phyloP scores from a whole-genome alignment of 345 rosid species.

The Leavenworthia alabamica region DNA sequence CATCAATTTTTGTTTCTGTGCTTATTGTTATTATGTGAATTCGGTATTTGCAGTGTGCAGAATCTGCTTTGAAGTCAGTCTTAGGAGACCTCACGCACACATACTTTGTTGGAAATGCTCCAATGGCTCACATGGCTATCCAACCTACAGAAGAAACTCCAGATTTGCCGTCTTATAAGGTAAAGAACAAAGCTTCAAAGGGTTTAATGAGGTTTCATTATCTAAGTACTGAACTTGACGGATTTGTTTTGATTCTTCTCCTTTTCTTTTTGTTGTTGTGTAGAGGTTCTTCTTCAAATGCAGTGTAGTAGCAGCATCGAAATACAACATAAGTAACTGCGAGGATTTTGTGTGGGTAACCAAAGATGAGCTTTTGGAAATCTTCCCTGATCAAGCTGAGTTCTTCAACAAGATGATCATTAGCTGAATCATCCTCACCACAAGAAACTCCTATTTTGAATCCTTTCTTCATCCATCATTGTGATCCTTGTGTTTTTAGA shows the following conservation, averaged over 20 bases:
- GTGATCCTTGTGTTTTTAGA: neutral
- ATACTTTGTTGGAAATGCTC: slow-evolving; percentile 94
- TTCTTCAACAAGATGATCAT: slow-evolving; percentile 80
- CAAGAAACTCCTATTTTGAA: neutral
- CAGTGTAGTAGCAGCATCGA: slow-evolving; percentile 69
- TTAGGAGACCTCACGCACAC: slow-evolving; percentile 77
- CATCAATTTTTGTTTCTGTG: neutral
- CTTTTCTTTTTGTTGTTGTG: neutral
- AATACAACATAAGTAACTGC: slow-evolving; percentile 58
- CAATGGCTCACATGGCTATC: slow-evolving; percentile 79
- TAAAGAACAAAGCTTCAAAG: slow-evolving; percentile 14
- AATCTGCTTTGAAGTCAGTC: slow-evolving; percentile 70
- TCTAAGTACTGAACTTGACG: neutral
- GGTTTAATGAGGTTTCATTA: neutral
- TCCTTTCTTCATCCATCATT: neutral
- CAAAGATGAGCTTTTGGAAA: slow-evolving; percentile 80
- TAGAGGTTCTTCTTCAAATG: slow-evolving; percentile 94
- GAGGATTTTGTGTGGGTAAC: slow-evolving; percentile 86
- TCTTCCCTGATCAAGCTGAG: slow-evolving; percentile 73
- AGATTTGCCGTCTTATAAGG: slow-evolving; percentile 54
- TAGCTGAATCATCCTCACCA: slow-evolving; percentile 38
- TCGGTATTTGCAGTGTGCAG: slow-evolving; percentile 64
- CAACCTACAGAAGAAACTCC: slow-evolving; percentile 37
- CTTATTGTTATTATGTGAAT: neutral
- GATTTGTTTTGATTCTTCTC: neutral